These are phyloP conservation scores for Clonostachys sp. DNA, from an alignment of 2,329 filamentous ascomycete species.

Conservation along the genomic window DNA sequence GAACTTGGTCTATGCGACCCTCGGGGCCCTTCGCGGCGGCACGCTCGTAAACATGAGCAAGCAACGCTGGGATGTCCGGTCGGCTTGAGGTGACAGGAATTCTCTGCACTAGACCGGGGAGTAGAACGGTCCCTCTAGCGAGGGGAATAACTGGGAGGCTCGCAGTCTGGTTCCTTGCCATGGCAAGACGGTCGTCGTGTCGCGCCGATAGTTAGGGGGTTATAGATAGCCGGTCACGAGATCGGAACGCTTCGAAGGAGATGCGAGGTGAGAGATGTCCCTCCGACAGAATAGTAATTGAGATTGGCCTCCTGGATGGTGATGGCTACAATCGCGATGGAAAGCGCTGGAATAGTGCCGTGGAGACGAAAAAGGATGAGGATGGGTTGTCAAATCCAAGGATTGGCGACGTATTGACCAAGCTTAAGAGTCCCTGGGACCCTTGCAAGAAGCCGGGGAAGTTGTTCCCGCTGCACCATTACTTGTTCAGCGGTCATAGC, in stretches of 20 bases:
- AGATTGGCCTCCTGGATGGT: too few species aligned
- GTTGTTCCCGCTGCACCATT: too few species aligned
- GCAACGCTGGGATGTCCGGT: slow-evolving; percentile 81
- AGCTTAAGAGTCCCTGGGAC: too few species aligned
- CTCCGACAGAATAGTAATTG: neutral
- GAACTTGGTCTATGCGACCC: slow-evolving; percentile 61
- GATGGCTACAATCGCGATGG: too few species aligned
- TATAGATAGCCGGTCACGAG: neutral
- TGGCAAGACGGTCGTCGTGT: slow-evolving; percentile 11
- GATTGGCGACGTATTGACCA: too few species aligned
- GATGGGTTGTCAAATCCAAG: too few species aligned
- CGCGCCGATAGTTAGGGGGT: neutral
- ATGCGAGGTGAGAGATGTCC: neutral
- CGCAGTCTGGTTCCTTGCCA: slow-evolving; percentile 34
- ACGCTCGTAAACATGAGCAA: slow-evolving; percentile 79
- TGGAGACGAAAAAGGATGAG: neutral
- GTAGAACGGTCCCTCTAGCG: slow-evolving; percentile 72
- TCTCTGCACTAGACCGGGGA: slow-evolving; percentile 81
- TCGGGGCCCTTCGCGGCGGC: slow-evolving; percentile 63
- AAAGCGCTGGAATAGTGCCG: neutral
- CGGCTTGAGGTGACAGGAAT: slow-evolving; percentile 76
- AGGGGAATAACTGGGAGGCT: slow-evolving; percentile 77
- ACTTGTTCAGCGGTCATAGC: too few species aligned
- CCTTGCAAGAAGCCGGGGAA: too few species aligned
- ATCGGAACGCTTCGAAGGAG: neutral